These are phyloP conservation scores for Leccinum disarticulatum DNA, from an alignment of 768 basidiomycete genomes.

Conservation along the genomic window DNA sequence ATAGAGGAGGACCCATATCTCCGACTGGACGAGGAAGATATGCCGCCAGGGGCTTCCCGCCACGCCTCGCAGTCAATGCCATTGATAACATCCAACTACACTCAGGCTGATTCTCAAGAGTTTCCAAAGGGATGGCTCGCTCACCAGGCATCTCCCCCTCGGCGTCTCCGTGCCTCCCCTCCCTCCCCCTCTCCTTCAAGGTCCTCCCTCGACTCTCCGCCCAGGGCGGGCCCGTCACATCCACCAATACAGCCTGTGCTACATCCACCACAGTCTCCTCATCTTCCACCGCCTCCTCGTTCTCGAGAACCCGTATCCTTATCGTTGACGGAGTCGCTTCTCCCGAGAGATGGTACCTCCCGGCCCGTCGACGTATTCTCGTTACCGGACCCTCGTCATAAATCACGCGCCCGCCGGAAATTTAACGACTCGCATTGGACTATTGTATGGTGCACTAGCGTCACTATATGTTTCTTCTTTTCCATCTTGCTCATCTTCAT, in stretches of 20 bases:
- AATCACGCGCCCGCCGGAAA: constrained; percentile 62
- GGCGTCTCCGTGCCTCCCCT: constrained; percentile 41
- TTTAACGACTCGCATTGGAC: constrained; percentile 77
- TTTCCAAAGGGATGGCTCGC: constrained; percentile 65
- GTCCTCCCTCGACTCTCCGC: constrained; percentile 32
- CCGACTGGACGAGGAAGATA: constrained; percentile 68
- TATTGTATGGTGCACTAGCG: constrained; percentile 58
- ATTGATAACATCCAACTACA: constrained; percentile 36
- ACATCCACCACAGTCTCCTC: constrained; percentile 34
- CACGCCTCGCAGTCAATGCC: constrained; percentile 38
- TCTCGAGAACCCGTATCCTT: constrained; percentile 50
- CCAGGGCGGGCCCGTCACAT: constrained; percentile 38
- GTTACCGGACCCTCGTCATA: constrained; percentile 72
- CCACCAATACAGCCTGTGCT: constrained; percentile 32
- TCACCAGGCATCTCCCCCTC: constrained; percentile 67
- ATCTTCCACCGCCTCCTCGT: constrained; percentile 40
- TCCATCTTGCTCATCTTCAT: constrained; percentile 67
- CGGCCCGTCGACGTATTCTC: constrained; percentile 71
- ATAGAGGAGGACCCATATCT: constrained; percentile 77
- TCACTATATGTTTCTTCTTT: constrained; percentile 60
- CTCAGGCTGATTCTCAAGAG: constrained; percentile 40
- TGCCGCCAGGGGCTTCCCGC: constrained; percentile 37
- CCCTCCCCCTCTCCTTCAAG: constrained; percentile 37
- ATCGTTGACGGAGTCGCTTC: constrained; percentile 75
- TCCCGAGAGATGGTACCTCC: constrained; percentile 68